phyloP scores from a whole-genome alignment of 2,329 filamentous ascomycete genomes.

The Apiospora marii region DNA sequence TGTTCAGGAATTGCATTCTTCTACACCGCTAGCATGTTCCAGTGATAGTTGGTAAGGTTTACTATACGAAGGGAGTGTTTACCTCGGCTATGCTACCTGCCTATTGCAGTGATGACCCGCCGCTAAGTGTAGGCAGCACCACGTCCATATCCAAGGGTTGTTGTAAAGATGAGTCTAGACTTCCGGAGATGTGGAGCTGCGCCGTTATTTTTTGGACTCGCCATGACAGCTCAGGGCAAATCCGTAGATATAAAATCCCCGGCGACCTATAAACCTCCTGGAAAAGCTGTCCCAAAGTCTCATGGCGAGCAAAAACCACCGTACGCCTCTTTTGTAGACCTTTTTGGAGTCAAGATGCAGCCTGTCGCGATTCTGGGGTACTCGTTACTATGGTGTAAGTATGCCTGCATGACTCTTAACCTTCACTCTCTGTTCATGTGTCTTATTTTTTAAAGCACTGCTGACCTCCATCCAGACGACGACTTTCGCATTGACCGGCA shows the following conservation, averaged over 20 bases:
- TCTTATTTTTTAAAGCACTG: background rate
- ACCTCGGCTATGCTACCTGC: background rate
- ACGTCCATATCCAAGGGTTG: background rate
- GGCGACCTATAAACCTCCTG: background rate
- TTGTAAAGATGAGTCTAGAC: background rate
- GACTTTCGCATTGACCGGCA: background rate
- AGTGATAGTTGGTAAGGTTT: background rate
- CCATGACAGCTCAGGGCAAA: background rate
- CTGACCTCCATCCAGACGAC: background rate
- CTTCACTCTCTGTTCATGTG: too few species aligned
- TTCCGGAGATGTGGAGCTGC: background rate
- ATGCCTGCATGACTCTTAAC: too few species aligned
- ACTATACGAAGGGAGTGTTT: background rate
- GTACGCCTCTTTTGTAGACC: background rate
- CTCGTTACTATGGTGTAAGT: background rate
- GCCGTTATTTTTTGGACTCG: too few species aligned
- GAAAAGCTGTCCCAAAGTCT: too few species aligned
- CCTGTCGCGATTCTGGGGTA: background rate
- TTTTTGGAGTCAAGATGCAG: background rate
- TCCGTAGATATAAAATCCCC: background rate
- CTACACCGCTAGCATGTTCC: background rate
- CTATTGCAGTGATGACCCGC: background rate
- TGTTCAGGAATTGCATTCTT: too few species aligned
- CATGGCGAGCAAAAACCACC: background rate
- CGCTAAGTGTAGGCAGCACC: background rate